These are phyloP conservation scores for Phytophthora citricola DNA, from an alignment of 352 stramenopile genomes.

Conservation along the genomic window DNA sequence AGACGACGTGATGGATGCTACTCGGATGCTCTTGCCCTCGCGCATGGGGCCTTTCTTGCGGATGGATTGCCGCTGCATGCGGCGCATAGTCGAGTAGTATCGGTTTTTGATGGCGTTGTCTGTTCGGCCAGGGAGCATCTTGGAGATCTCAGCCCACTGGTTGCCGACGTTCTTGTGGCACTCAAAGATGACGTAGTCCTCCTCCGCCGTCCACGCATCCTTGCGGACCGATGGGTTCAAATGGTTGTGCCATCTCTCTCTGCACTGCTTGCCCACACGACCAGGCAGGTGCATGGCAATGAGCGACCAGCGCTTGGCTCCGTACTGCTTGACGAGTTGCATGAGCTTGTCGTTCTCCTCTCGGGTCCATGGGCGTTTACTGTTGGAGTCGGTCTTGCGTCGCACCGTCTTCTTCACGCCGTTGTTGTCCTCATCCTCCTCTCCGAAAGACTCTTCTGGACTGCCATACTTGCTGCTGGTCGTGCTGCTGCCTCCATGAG, in stretches of 20 bases:
- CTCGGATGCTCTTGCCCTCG: constrained; percentile 82
- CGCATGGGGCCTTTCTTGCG: constrained; percentile 86
- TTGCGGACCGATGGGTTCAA: constrained; percentile 89
- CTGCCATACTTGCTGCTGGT: constrained; percentile 48
- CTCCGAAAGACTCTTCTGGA: constrained; percentile 65
- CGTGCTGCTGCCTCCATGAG: constrained; percentile 31
- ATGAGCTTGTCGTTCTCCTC: constrained; percentile 92
- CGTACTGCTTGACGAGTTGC: constrained; percentile 90
- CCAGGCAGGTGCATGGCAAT: constrained; percentile 90
- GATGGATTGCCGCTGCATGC: constrained; percentile 88
- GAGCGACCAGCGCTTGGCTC: constrained; percentile 89
- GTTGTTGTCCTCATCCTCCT: constrained; percentile 75
- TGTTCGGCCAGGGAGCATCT: constrained; percentile 89
- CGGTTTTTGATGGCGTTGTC: constrained; percentile 94
- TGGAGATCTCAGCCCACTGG: constrained; percentile 93
- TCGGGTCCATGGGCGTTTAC: constrained; percentile 85
- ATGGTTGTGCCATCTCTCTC: constrained; percentile 91
- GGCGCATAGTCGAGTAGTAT: constrained; percentile 93
- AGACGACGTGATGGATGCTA: constrained; percentile 64
- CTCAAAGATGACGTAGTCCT: constrained; percentile 92
- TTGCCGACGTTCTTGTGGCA: constrained; percentile 93
- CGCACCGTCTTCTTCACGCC: constrained; percentile 24
- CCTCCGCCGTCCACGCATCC: constrained; percentile 89
- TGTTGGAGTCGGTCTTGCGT: constrained; percentile 82
- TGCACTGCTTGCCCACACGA: constrained; percentile 90